A percentile compares a stretch with the other conserved stretches of the same genome.
Evolutionary conservation across 1,284 basidiomycete species (phyloP).

Genomic region (Earliella scabrosa): DNA sequence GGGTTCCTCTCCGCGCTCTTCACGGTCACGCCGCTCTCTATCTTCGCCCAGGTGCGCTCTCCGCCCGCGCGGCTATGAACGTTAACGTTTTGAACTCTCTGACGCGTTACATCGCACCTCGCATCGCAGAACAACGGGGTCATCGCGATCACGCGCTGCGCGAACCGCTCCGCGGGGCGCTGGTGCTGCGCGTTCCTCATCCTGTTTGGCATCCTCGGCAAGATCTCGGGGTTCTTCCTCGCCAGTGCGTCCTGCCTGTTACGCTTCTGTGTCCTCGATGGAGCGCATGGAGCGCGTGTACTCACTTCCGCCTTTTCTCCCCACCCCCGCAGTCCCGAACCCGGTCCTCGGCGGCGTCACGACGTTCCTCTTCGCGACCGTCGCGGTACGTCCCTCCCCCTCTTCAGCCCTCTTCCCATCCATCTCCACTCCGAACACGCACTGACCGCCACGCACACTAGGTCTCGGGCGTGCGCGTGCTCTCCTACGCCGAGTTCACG

Average conservation of each 20-base stretch:
- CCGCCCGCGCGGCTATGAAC: background rate
- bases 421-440: background rate
- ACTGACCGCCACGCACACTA: background rate
- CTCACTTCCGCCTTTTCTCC: no score
- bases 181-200: slow-evolving; percentile 75
- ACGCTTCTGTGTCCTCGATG: no score
- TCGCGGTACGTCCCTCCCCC: slow-evolving; percentile 16
- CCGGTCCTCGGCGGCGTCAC: slow-evolving; percentile 83
- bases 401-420: no score
- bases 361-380: slow-evolving; percentile 62
- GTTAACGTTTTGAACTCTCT: background rate
- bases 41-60: slow-evolving; percentile 66
- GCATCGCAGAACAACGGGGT: slow-evolving; percentile 72
- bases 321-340: slow-evolving; percentile 75
- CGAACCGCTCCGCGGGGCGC: slow-evolving; percentile 69
- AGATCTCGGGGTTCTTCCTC: slow-evolving; percentile 64
- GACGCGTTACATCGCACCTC: no score
- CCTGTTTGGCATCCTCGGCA: slow-evolving; percentile 73
- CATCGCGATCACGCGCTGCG: slow-evolving; percentile 76
- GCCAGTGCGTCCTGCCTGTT: background rate
- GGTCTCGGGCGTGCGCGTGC: slow-evolving; percentile 68
- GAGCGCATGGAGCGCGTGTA: no score
- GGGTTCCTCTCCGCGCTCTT: slow-evolving; percentile 76
- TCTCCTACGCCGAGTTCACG: slow-evolving; percentile 64
- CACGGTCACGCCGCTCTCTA: slow-evolving; percentile 77